Evolutionary conservation across 2,329 filamentous ascomycete genomes (phyloP), one percentile per base, ranked within the genome.

Genomic region (Arthroderma uncinatum): DNA sequence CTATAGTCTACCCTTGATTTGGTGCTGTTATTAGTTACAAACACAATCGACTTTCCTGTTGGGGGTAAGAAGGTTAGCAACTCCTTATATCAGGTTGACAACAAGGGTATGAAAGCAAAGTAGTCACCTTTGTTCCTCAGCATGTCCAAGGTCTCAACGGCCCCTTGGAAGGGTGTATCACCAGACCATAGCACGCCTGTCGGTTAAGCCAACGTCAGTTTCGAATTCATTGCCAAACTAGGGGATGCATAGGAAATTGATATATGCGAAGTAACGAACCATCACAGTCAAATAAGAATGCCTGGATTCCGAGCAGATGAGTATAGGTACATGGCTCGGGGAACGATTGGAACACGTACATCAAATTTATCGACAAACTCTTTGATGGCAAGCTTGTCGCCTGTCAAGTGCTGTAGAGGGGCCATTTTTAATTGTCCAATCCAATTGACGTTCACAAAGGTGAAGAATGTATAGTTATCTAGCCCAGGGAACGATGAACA

Each of bases 11-110:
- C 78, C 57, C 93, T 86, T 9, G 92, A 95, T 71, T 98, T 98
- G 58, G 93, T 97, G 68, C 90, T 96, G 77, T 98, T 98, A 76
- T 98, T 98, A 40, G 93, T 98, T 55, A 98, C 93, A 69, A 98
- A 98, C 56, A 98, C 84, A 34, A 93, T 81, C 69, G 86, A 86
- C 73, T 98, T 98, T 68, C 89, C 91, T 93, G 61, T 30, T 21
- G 55, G 55, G 25, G 16, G 36, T 34, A 39, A 34, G 19, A 34
- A 39, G 14, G 44, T 36, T 53, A 39, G 53, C 23, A 52, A 23
- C 16, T 1, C 19, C 33, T 14, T 19, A 50, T 37, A 19, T 55
- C n/a, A 23, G 19, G 23, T 16, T 6, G 44, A 34, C 4, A 33
- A 53, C 48, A n/a, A 37, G 14, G 30, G 30, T 7, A 5, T 4